Conservation (phyloP, 2,329 filamentous ascomycete species). For the Drechmeria coniospora region DNA sequence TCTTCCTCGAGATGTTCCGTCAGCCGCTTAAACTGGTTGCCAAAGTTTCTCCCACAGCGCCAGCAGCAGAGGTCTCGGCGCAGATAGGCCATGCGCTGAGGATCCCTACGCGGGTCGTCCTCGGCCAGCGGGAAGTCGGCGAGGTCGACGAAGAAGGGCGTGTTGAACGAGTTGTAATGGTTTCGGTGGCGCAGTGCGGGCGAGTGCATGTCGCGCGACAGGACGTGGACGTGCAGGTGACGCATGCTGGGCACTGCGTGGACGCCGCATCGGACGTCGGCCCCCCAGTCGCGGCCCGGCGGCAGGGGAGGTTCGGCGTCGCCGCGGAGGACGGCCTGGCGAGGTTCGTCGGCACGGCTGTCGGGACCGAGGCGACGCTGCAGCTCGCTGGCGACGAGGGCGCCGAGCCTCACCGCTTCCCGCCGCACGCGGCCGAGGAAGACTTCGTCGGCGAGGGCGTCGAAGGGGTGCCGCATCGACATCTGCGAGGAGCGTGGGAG, state of each 20-base stretch:
- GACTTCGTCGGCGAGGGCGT: slow-evolving; percentile 52
- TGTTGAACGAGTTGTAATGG: slow-evolving; percentile 87
- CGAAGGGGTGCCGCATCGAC: slow-evolving; percentile 55
- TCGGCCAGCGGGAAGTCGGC: slow-evolving; percentile 61
- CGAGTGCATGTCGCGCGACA: slow-evolving; percentile 66
- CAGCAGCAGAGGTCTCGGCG: slow-evolving; percentile 60
- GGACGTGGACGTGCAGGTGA: slow-evolving; percentile 78
- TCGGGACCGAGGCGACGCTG: slow-evolving; percentile 48
- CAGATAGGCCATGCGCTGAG: slow-evolving; percentile 43
- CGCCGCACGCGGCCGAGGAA: slow-evolving; percentile 51
- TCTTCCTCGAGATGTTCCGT: slow-evolving; percentile 64
- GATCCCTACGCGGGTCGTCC: slow-evolving; percentile 47
- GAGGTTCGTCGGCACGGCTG: slow-evolving; percentile 46
- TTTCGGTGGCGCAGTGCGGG: slow-evolving; percentile 60
- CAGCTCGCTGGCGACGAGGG: slow-evolving; percentile 59
- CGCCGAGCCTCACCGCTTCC: slow-evolving; percentile 46
- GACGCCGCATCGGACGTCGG: slow-evolving; percentile 61
- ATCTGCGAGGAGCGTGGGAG: slow-evolving; percentile 54
- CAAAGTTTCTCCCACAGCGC: slow-evolving; percentile 64
- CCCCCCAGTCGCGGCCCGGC: slow-evolving; percentile 59
- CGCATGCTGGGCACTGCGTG: slow-evolving; percentile 86
- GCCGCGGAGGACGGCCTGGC: slow-evolving; percentile 52
- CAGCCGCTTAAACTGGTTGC: slow-evolving; percentile 55
- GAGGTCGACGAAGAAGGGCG: slow-evolving; percentile 65
- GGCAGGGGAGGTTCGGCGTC: slow-evolving; percentile 42